These are phyloP conservation scores for Phaeophleospora eucalypticola DNA, from an alignment of 2,329 filamentous ascomycete species.

Conservation along the genomic window DNA sequence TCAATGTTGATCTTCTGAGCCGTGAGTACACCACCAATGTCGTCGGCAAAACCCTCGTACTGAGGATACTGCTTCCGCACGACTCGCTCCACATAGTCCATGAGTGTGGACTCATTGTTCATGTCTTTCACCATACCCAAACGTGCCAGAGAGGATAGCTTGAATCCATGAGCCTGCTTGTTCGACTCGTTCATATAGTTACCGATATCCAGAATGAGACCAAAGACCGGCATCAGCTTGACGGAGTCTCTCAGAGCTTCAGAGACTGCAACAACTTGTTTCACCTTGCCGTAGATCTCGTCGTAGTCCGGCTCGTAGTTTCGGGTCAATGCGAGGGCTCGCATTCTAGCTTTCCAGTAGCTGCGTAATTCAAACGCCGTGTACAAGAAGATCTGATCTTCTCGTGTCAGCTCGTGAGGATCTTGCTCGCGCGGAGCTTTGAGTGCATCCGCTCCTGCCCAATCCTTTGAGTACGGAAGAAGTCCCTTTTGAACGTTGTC, in stretches of 20 bases:
- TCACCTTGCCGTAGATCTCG: constrained; percentile 79
- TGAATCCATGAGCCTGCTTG: constrained; percentile 97
- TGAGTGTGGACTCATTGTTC: constrained; percentile 95
- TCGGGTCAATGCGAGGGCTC: constrained; percentile 78
- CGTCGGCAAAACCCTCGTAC: constrained; percentile 83
- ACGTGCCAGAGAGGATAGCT: constrained; percentile 86
- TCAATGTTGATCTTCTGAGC: constrained; percentile 93
- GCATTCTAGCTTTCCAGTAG: constrained; percentile 98
- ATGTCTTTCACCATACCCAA: constrained; percentile 98
- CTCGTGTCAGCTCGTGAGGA: constrained; percentile 79
- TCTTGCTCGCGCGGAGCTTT: constrained; percentile 78
- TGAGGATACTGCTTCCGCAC: constrained; percentile 94
- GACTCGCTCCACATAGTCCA: constrained; percentile 92
- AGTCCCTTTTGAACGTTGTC: constrained; percentile 88
- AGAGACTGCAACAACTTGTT: constrained; percentile 79
- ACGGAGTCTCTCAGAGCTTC: constrained; percentile 89
- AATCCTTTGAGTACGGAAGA: constrained; percentile 94
- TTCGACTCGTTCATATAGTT: constrained; percentile 99
- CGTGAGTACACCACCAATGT: constrained; percentile 73
- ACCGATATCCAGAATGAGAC: constrained; percentile 93
- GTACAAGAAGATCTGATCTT: constrained; percentile 92
- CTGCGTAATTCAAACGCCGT: constrained; percentile 93
- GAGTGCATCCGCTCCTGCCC: constrained; percentile 81
- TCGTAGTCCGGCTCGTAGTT: constrained; percentile 87
- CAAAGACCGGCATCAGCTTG: constrained; percentile 90